Conservation (phyloP, 768 basidiomycete species). For the Amanita pseudoporphyria region DNA sequence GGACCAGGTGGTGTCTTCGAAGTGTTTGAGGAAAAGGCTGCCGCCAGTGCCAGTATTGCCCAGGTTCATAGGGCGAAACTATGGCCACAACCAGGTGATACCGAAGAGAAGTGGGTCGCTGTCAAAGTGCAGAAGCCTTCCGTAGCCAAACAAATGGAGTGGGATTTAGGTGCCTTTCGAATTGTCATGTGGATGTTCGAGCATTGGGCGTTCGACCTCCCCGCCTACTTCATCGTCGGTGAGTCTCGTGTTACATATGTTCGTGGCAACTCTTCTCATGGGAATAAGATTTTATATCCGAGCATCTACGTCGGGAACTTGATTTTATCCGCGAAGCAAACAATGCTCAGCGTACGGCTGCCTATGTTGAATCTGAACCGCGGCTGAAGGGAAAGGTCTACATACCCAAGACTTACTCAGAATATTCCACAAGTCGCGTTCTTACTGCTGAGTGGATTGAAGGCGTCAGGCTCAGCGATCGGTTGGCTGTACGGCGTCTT, state of each 20-base stretch:
- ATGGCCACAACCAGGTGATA: conserved; percentile 30
- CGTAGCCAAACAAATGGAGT: conserved; percentile 78
- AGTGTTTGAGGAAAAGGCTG: conserved; percentile 62
- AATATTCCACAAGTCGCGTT: conserved; percentile 66
- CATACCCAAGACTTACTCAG: conserved; percentile 67
- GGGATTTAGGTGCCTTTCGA: conserved; percentile 67
- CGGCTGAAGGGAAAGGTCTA: conserved; percentile 60
- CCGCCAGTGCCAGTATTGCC: conserved; percentile 86
- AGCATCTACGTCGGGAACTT: conserved; percentile 76
- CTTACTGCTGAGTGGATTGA: conserved; percentile 85
- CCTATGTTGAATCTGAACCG: conserved; percentile 62
- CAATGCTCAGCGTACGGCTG: conserved; percentile 65
- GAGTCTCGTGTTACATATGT: conserved; percentile 17
- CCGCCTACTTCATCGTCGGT: conserved; percentile 75
- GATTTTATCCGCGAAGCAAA: conserved; percentile 74
- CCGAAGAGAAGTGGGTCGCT: conserved; percentile 63
- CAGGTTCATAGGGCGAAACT: conserved; percentile 79
- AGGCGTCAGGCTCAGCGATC: conserved; percentile 63
- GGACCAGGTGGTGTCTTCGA: conserved; percentile 71
- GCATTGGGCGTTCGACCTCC: conserved; percentile 76
- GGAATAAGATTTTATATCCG: conserved; percentile 59
- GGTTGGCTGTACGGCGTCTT: conserved; percentile 40
- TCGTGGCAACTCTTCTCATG: background rate
- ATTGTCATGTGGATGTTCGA: conserved; percentile 74
- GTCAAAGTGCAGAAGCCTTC: conserved; percentile 93